These are phyloP conservation scores for Lactarius psammicola DNA, from an alignment of 768 basidiomycete species.

Conservation along the genomic window DNA sequence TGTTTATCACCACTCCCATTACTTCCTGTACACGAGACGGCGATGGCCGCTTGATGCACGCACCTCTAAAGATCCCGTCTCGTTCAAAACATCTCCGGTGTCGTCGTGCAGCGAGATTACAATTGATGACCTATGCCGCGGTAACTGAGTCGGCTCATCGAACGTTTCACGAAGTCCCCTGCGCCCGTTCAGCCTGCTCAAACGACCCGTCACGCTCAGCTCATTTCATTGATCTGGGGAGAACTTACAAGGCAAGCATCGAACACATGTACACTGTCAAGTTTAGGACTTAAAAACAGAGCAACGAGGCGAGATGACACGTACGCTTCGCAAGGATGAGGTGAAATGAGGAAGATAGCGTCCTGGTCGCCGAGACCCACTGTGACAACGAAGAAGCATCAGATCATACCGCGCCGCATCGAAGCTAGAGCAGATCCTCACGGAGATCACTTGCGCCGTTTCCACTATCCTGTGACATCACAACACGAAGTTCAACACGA, in stretches of 20 bases:
- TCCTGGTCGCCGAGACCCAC: slow-evolving; percentile 11
- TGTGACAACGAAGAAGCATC: not conserved
- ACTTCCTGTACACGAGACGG: not conserved
- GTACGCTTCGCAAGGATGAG: slow-evolving; percentile 17
- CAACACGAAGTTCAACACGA: not conserved
- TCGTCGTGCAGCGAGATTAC: not conserved
- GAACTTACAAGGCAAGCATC: slow-evolving; percentile 19
- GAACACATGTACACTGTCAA: slow-evolving; percentile 18
- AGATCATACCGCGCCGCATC: not conserved
- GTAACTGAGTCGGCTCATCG: not conserved
- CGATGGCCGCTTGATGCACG: not conserved
- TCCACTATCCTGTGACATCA: slow-evolving; percentile 7
- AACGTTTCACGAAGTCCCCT: slow-evolving; percentile 6
- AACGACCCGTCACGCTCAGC: not conserved
- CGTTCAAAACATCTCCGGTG: not conserved
- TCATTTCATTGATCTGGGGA: not conserved
- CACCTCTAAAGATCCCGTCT: not conserved
- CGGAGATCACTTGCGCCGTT: slow-evolving; percentile 15
- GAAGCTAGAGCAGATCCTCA: not conserved
- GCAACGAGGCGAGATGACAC: not conserved
- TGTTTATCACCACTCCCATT: not conserved
- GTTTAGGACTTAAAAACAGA: not conserved
- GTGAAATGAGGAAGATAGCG: slow-evolving; percentile 25
- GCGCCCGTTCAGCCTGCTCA: slow-evolving; percentile 20
- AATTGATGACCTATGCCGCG: not conserved